Conservation (phyloP, 2,329 filamentous ascomycete genomes). For the Kalaharituber pfeilii region DNA sequence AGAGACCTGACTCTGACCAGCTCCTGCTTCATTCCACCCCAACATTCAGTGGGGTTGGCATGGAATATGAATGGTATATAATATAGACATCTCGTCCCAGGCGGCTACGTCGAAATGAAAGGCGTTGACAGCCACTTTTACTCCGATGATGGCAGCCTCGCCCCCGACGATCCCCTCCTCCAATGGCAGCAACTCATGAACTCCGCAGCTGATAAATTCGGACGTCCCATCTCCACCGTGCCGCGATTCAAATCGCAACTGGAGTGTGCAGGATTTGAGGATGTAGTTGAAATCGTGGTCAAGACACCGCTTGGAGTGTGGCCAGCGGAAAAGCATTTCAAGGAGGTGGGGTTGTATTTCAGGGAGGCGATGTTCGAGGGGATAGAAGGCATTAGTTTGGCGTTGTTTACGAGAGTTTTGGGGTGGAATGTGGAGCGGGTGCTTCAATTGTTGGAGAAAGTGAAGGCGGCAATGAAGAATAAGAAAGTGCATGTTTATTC, state of each 20-base stretch:
- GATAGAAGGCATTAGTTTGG: conserved; percentile 36
- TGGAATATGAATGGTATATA: too few relatives aligned
- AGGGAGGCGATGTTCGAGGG: conserved; percentile 30
- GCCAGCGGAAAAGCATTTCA: conserved; percentile 32
- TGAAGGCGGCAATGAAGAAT: conserved; percentile 31
- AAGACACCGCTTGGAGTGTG: conserved; percentile 26
- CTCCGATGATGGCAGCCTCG: conserved; percentile 10
- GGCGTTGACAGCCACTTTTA: not conserved
- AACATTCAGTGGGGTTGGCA: too few relatives aligned
- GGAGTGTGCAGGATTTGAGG: conserved; percentile 22
- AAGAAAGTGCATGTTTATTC: conserved; percentile 28
- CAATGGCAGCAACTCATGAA: conserved; percentile 7
- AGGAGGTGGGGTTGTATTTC: conserved; percentile 38
- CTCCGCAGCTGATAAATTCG: conserved; percentile 7
- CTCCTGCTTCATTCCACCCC: too few relatives aligned
- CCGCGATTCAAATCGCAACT: conserved; percentile 23
- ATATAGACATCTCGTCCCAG: conserved; percentile 19
- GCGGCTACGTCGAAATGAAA: conserved; percentile 7
- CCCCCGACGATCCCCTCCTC: conserved; percentile 9
- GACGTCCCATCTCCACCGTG: conserved; percentile 14
- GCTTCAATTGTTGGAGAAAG: conserved; percentile 34
- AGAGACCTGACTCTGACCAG: too few relatives aligned
- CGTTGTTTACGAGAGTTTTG: conserved; percentile 35
- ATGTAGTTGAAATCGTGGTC: conserved; percentile 20
- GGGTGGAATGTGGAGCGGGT: conserved; percentile 35